Evolutionary conservation across 2,329 filamentous ascomycete species (phyloP), one percentile per base, ranked within the genome.

Genomic region (Colletotrichum chlorophyti): DNA sequence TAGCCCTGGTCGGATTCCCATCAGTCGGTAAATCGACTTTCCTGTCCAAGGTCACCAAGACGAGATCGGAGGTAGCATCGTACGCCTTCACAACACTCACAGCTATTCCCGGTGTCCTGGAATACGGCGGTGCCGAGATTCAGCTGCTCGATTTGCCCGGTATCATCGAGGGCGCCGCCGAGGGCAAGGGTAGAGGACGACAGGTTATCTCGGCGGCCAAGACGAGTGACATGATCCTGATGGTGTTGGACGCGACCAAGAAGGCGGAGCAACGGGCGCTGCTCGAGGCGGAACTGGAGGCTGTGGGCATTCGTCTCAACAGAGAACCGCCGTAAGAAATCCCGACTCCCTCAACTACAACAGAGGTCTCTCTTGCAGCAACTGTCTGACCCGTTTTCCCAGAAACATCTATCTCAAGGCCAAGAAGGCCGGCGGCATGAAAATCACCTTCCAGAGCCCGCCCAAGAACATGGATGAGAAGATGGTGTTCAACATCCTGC

Each of bases 1-100:
- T 99, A 76, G 93, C 96, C 2, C 86, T 99, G 2, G 96, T 99
- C 51, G 95, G 95, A n/a, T 99, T 99, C 68, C 95, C 96, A 0
- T 99, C 96, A 0, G 95, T 99, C 48, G 95, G 95, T 73, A 99
- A 99, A 79, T 99, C 95, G 3, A 99, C 95, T 0, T 98, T 99
- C 71, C 75, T 99, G n/a, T 97, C 93, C 45, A 97, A 98, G 71
- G 96, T 99, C 72, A 99, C 95, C 46, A 98, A 97, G 78, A 99
- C 96, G 34, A 93, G 92, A 70, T 97, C 93, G 47, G 94, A 97
- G 73, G 93, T 97, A 24, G 95, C 95, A 1, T 91, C 95, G 1
- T 99, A 99, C 72, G 88, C 94, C 54, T 99, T 99, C 85, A 99
- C 95, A 10, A 99, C 95, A 2, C 82, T 99, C 40, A 99, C 95